Evolutionary conservation across 257 asterid species (phyloP), one percentile per base, ranked within the genome.

Genomic region (Cynanchum wilfordii): DNA sequence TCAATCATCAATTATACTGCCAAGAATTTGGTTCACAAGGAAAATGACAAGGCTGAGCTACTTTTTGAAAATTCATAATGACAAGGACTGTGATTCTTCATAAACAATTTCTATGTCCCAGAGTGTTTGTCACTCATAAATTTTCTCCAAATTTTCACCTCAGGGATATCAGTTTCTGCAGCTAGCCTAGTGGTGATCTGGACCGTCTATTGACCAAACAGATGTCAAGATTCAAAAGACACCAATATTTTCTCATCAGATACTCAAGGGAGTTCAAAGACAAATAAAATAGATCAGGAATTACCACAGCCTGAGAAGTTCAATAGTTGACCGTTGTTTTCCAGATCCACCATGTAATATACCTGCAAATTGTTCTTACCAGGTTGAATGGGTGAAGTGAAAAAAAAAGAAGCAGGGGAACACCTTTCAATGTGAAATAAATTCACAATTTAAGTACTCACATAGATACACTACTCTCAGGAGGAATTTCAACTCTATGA

Each of bases 291-390:
- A 67, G 60, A 69, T 68, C 19, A 64, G 84, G 75, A 76, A 69
- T 87, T 90, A 94, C 99, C 99, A 72, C 99, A 94, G 68, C 99
- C 99, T n/a, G 99, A 85, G 90, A 76, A 91, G 84, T 94, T 90
- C 85, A 91, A 73, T 82, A 91, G 78, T 89, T 88, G 87, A 52
- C 83, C 92, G 73, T 85, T 84, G 60, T 89, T 86, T 76, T 89
- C 75, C 27, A 88, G 71, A 85, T 94, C 96, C 62, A 94, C 76
- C 95, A 94, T 91, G 86, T 91, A 94, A 79, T 94, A 94, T 60
- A 90, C 91, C 99, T 94, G 82, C 79, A 87, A 71, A 84, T 68
- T 49, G 72, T 72, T 74, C 55, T 72, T 58, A 71, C 22, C 19
- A 65, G 50, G 69, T 42, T 54, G 72, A 70, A 70, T 19, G 13